Evolutionary conservation across 805 yeast genomes (phyloP).

Genomic region (Ogataea populi-albae): DNA sequence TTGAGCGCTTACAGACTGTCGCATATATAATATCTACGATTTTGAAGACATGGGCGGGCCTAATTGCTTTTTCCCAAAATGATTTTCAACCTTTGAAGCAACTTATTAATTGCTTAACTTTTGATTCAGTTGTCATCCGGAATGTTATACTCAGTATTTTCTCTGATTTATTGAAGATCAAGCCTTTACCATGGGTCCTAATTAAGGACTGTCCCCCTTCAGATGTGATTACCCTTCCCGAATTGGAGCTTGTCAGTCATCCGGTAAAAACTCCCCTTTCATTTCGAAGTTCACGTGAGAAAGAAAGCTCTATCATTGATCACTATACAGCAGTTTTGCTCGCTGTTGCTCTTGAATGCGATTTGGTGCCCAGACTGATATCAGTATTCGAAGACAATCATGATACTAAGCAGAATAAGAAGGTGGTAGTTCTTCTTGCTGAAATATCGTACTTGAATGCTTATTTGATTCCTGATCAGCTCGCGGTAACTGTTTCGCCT

Average conservation of each 20-base stretch:
- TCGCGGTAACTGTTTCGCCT: conserved; percentile 28
- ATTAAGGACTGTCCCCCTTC: conserved; percentile 13
- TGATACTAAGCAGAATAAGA: conserved; percentile 47
- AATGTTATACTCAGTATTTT: conserved; percentile 69
- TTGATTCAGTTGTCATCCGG: conserved; percentile 54
- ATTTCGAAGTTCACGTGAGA: conserved; percentile 32
- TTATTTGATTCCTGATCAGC: conserved; percentile 50
- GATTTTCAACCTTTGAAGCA: conserved; percentile 54
- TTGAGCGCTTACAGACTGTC: conserved; percentile 55
- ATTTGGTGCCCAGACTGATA: conserved; percentile 48
- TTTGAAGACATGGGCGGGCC: conserved; percentile 74
- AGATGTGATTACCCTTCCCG: conserved; percentile 20
- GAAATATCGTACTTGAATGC: conserved; percentile 57
- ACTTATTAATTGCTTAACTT: conserved; percentile 58
- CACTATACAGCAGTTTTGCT: conserved; percentile 68
- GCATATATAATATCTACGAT: conserved; percentile 58
- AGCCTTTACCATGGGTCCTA: conserved; percentile 51
- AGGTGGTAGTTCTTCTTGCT: conserved; percentile 62
- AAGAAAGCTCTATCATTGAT: conserved; percentile 44
- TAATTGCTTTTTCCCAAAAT: conserved; percentile 59
- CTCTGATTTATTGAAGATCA: conserved; percentile 61
- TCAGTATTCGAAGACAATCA: conserved; percentile 34
- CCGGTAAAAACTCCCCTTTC: conserved; percentile 11
- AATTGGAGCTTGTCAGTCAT: conserved; percentile 17
- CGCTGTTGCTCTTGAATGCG: conserved; percentile 52